phyloP scores from a whole-genome alignment of 139 green algal genomes.

The Picochlorum sp. region DNA sequence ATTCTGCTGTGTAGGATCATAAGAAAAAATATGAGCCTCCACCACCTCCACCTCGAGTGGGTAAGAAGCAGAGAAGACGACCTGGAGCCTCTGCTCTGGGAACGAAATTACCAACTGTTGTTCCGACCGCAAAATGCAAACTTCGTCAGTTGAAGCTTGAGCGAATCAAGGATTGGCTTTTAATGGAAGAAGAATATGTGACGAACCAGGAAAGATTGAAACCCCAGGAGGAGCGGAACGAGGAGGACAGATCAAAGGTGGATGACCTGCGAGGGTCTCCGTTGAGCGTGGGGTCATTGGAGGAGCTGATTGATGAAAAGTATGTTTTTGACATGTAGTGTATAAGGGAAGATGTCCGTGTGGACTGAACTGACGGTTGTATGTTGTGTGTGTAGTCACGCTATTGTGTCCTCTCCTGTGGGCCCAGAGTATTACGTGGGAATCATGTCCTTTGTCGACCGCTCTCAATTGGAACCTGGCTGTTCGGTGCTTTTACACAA shows the following conservation, averaged over 20 bases:
- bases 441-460: constrained; percentile 98
- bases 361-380: not conserved
- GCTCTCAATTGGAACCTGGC: constrained; percentile 96
- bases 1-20: constrained; percentile 18
- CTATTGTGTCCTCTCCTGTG: constrained; percentile 87
- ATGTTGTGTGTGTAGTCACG: constrained; percentile 50
- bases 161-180: constrained; percentile 96
- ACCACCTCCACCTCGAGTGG: constrained; percentile 82
- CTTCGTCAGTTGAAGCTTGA: constrained; percentile 96
- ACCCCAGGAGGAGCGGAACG: constrained; percentile 83
- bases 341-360: not conserved
- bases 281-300: constrained; percentile 88
- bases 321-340: constrained; percentile 31
- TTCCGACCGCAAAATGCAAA: constrained; percentile 90
- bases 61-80: constrained; percentile 80
- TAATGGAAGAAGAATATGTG: constrained; percentile 99
- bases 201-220: constrained; percentile 84
- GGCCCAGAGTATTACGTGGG: constrained; percentile 98
- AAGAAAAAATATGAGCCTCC: constrained; percentile 98
- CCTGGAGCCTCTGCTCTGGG: constrained; percentile 59
- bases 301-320: constrained; percentile 99
- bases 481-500: constrained; percentile 96
- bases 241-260: constrained; percentile 91
- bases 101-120: constrained; percentile 78
- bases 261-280: constrained; percentile 93